Evolutionary conservation across 768 basidiomycete genomes (phyloP).

Genomic region (Lyophyllum decastes): DNA sequence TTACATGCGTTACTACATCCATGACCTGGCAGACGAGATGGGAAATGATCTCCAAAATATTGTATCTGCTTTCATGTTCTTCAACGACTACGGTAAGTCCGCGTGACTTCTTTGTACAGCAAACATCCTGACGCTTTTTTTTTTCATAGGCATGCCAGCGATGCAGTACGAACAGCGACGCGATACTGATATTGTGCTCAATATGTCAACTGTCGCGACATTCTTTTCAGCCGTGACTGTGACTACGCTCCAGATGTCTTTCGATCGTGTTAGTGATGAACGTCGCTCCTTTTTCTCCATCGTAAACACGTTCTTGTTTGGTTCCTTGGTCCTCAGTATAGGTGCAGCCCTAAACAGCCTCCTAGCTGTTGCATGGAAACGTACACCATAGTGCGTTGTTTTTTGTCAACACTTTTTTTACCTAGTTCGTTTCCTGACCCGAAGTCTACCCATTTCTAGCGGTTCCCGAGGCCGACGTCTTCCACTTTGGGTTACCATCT

Average conservation of each 20-base stretch:
- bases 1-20: slow-evolving; percentile 15
- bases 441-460: too few relatives aligned
- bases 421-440: too few relatives aligned
- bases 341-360: slow-evolving; percentile 26
- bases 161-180: slow-evolving; percentile 22
- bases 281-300: not conserved
- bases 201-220: slow-evolving; percentile 22
- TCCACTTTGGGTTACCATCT: slow-evolving; percentile 17
- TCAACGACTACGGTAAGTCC: slow-evolving; percentile 20
- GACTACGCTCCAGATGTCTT: slow-evolving; percentile 20
- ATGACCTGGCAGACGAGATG: slow-evolving; percentile 16
- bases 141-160: slow-evolving; percentile 23
- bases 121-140: too few relatives aligned
- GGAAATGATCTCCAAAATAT: slow-evolving; percentile 11
- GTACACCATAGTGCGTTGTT: slow-evolving; percentile 26
- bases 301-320: slow-evolving; percentile 26
- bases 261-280: not conserved
- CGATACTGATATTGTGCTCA: slow-evolving; percentile 10
- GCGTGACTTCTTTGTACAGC: too few relatives aligned
- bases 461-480: slow-evolving; percentile 18
- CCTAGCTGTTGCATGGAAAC: slow-evolving; percentile 23
- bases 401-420: too few relatives aligned
- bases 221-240: slow-evolving; percentile 33
- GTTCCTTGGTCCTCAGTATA: slow-evolving; percentile 25
- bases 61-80: slow-evolving; percentile 9